Evolutionary conservation across 192 early-diverging fungal species (phyloP), one percentile per base, ranked within the genome.

Genomic region (Podila horticola): DNA sequence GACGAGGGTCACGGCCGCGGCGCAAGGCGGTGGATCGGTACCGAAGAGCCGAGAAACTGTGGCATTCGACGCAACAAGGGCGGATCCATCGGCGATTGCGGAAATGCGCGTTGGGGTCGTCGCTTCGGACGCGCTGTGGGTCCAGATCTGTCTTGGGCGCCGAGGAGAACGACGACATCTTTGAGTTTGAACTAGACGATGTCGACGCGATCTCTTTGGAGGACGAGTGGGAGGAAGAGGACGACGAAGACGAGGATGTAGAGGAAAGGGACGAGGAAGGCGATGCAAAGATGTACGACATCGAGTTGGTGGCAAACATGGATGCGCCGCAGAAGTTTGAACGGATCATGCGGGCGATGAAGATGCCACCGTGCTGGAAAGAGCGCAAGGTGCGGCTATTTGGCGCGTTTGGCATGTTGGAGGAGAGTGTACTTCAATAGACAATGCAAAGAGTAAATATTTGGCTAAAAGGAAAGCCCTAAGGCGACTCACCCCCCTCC

Each of bases 321-420:
- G 66, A 79, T 13, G 67, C 31, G 20, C 50, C 34, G 41, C 52
- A 64, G n/a, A 79, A 79, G 24, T 31, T 79, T 8, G 13, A 34
- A 31, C 72, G 65, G 76, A 79, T 79, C 69, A 72, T 68, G 66
- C 63, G 57, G 51, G 67, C 50, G 36, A 67, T 72, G 66, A 41
- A 34, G 19, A 41, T 66, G 30, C 75, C 76, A 0, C 76, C 70
- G 20, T 79, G 76, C 20, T 79, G 76, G 76, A 68, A 28, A 36
- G 70, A 68, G 34, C 69, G 76, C 26, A 79, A 69, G 29, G 76
- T 79, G 7, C 64, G 76, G 17, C 20, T 72, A 1, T 79, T 72
- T 79, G 76, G 76, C 2, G 60, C 65, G 20, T 72, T 68, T 50
- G 76, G 76, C 0, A 52, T 59, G 0, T 15, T 64, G 28, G 76